Percentiles rank a stretch among this genome's conserved stretches.
Evolutionary conservation across 768 basidiomycete species (phyloP).

Genomic region (Phallus indusiatus): DNA sequence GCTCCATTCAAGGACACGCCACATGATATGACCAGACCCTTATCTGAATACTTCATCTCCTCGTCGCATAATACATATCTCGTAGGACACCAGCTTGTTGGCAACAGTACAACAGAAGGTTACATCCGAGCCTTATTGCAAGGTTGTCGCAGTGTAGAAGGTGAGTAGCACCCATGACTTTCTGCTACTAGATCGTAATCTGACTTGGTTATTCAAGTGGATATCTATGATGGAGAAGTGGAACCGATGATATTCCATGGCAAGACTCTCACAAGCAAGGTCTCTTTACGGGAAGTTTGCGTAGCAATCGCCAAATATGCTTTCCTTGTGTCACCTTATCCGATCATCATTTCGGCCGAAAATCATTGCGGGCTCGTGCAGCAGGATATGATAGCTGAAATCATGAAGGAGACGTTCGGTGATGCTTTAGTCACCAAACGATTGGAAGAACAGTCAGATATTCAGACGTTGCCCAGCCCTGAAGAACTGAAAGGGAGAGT

Average conservation of each 20-base stretch:
- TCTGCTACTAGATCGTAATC: neutral
- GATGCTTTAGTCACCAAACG: constrained; percentile 39
- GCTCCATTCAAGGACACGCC: constrained; percentile 44
- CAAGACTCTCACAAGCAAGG: constrained; percentile 77
- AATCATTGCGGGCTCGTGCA: constrained; percentile 73
- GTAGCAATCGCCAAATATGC: constrained; percentile 81
- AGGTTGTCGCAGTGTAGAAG: constrained; percentile 87
- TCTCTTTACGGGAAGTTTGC: constrained; percentile 73
- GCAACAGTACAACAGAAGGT: constrained; percentile 82
- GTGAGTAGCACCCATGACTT: constrained; percentile 36
- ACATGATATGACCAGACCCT: constrained; percentile 85
- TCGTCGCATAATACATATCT: constrained; percentile 92
- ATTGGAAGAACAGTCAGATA: constrained; percentile 30
- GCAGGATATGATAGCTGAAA: constrained; percentile 69
- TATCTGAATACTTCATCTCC: constrained; percentile 83
- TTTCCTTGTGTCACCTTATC: constrained; percentile 84
- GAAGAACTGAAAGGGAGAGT: constrained; percentile 69
- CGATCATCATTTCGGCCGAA: constrained; percentile 89
- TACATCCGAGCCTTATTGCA: constrained; percentile 88
- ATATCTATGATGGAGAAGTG: constrained; percentile 80
- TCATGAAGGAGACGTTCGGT: constrained; percentile 60
- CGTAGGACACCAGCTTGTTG: constrained; percentile 77
- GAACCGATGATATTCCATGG: constrained; percentile 88
- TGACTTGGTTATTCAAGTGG: constrained; percentile 45
- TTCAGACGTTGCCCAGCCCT: constrained; percentile 70